These are phyloP conservation scores for Wickerhamiella spandovensis DNA, from an alignment of 805 yeast genomes.

Conservation along the genomic window DNA sequence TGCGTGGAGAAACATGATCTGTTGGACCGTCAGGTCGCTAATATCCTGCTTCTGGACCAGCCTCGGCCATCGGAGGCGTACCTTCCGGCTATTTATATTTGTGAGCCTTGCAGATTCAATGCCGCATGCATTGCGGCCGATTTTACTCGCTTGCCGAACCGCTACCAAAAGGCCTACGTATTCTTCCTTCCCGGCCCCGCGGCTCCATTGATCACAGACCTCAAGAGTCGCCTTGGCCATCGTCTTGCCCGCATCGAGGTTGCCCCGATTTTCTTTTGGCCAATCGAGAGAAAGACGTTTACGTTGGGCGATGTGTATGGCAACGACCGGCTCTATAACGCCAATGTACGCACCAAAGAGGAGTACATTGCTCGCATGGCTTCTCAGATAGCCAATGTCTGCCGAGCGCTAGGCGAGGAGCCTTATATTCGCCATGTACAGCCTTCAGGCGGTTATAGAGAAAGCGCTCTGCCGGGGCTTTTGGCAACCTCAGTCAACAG, in stretches of 20 bases:
- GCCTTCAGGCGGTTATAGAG: conserved; percentile 27
- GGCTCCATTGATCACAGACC: conserved; percentile 9
- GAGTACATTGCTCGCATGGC: conserved; percentile 50
- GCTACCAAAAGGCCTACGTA: conserved; percentile 64
- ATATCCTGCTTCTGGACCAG: conserved; percentile 51
- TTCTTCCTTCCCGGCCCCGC: conserved; percentile 50
- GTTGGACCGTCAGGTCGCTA: conserved; percentile 27
- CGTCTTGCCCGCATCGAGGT: conserved; percentile 25
- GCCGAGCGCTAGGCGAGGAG: conserved; percentile 73
- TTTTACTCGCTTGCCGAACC: conserved; percentile 45
- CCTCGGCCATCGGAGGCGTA: conserved; percentile 47
- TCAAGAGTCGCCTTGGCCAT: conserved; percentile 8
- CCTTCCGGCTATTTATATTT: conserved; percentile 67
- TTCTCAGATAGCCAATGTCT: conserved; percentile 50
- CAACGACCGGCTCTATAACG: conserved; percentile 60
- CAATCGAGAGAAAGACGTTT: conserved; percentile 60
- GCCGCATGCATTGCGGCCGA: conserved; percentile 72
- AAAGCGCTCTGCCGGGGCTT: conserved; percentile 48
- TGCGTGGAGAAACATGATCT: conserved; percentile 29
- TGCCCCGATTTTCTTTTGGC: conserved; percentile 39
- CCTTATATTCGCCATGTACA: conserved; percentile 68
- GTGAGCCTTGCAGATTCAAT: conserved; percentile 55
- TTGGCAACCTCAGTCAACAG: conserved; percentile 62
- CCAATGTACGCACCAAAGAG: conserved; percentile 38
- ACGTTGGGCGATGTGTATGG: conserved; percentile 49